Evolutionary conservation across 1,284 basidiomycete genomes (phyloP).

Genomic region (Ceratobasidium sp.): DNA sequence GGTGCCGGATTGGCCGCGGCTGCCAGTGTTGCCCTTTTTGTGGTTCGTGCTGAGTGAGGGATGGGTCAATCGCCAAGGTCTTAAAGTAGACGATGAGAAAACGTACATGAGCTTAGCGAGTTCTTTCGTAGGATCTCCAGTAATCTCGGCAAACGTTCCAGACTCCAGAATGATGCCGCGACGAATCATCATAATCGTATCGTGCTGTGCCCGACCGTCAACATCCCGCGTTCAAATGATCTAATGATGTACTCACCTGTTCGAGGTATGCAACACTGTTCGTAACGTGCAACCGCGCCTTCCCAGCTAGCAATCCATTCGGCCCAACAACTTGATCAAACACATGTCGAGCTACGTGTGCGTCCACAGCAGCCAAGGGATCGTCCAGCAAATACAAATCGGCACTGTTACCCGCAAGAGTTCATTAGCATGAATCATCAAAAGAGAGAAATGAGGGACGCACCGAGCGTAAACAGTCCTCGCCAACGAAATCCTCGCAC

Average conservation of each 20-base stretch:
- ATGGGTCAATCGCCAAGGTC: slow-evolving; percentile 29
- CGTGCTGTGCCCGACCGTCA: slow-evolving; percentile 65
- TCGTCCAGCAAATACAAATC: slow-evolving; percentile 67
- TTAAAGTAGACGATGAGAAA: slow-evolving; percentile 36
- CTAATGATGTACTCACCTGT: slow-evolving; percentile 1
- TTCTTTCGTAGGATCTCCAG: slow-evolving; percentile 73
- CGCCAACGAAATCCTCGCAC: slow-evolving; percentile 69
- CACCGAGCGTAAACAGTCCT: slow-evolving; percentile 59
- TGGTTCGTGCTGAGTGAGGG: slow-evolving; percentile 37
- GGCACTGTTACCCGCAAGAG: slow-evolving; percentile 62
- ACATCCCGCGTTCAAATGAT: background rate
- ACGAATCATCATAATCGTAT: slow-evolving; percentile 83
- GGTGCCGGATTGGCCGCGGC: slow-evolving; percentile 43
- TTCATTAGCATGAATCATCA: background rate
- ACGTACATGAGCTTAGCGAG: slow-evolving; percentile 84
- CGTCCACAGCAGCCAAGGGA: slow-evolving; percentile 70
- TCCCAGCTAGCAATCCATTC: slow-evolving; percentile 81
- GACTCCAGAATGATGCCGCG: slow-evolving; percentile 86
- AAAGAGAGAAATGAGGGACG: background rate
- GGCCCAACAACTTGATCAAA: slow-evolving; percentile 92
- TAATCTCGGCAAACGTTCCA: slow-evolving; percentile 73
- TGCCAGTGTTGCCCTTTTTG: slow-evolving; percentile 19
- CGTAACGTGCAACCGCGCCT: slow-evolving; percentile 89
- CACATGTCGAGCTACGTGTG: slow-evolving; percentile 76
- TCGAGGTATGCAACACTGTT: slow-evolving; percentile 86